Base-by-base conservation (phyloP, 164 flowering plant genomes). In the Santalum album region DNA sequence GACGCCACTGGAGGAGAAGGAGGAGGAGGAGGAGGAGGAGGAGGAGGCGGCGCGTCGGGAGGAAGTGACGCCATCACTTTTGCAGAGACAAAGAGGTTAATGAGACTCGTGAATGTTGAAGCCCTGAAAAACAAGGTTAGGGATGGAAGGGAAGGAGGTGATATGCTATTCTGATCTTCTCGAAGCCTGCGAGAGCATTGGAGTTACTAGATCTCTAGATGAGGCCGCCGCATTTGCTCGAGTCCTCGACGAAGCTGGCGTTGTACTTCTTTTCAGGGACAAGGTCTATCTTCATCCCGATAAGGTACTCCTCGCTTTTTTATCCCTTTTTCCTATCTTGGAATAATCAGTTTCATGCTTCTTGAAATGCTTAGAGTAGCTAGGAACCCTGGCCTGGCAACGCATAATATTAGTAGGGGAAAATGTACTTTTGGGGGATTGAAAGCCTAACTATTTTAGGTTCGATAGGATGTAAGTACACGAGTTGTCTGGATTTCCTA, bases 211-310 rank as follows among this genome's bases (percentile, higher is more conserved):
- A 66, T 70, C 92, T 16, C 32, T 1, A 12, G 85, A 72, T 1
- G 97, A 90, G 60, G 92, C 97, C 6, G 65, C 69, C 0, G 72
- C 79, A 14, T 90, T 90, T 50, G 88, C 87, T 12, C 64, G 68
- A 17, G 81, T 78, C 16, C 84, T 90, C 21, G 97, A 90, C 54
- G 94, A 87, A 18, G 97, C 97, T 24, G 92, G 95, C 12, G 95
- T 90, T 12, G 68, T 90, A 22, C 79, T 90, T 49, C 70, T 90
- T 26, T 90, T 87, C 62, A 77, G 95, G 44, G 88, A 87, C 62
- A 87, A 83, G 67, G 97, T 90, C 35, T 83, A 84, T 38, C 92
- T 90, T 58, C 94, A 85, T 50, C 97, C 97, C 14, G 83, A 87
- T 60, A 84, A 79, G 90, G 97, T 88, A 48, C 1, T 22, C 21